Evolutionary conservation across 2,329 filamentous ascomycete species (phyloP), one percentile per base, ranked within the genome.

Genomic region (Penicillium sp.): DNA sequence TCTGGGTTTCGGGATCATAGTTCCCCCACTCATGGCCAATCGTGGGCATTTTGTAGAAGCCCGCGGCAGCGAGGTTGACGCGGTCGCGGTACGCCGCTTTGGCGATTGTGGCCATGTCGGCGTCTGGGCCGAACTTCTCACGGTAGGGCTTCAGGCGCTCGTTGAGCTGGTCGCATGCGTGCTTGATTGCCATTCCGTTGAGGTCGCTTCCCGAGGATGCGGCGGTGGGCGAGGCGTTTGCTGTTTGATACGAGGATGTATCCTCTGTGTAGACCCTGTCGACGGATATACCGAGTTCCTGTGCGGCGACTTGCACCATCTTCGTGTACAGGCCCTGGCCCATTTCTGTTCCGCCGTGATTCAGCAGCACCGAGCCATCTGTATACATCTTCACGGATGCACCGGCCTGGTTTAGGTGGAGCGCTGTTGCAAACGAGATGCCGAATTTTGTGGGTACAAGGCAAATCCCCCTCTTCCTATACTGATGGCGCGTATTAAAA

Each of bases 11-110:
- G 7, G 57, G 52, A 31, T 66, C 60, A 26, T 65, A 66, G 19
- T 97, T 97, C 62, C 88, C 92, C 95, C 95, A 99, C 1, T 88
- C 86, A 73, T 97, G 98, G 0, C 95, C 95, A 67, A 99, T 97
- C 65, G 97, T 93, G 0, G 95, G 95, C 0, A 95, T 99, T 75
- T 93, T 93, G 85, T 97, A 99, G 81, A 96, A 97, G 1, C 95
- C 95, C 70, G 97, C 93, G 0, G 95, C 94, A 9, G 91, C 93
- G 11, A 99, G 87, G 72, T 97, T 98, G 67, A 97, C 92, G 23
- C 95, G 91, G 75, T 97, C 93, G 71, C 96, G 94, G 82, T 98
- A 99, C 0, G 95, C 95, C 0, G 92, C 91, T 71, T 94, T 90
- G 0, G 93, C 95, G 9, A 99, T 80, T 8, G 96, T 85, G 70